Evolutionary conservation across 2,329 filamentous ascomycete species (phyloP).

Genomic region (Ceratocystis albifundus): DNA sequence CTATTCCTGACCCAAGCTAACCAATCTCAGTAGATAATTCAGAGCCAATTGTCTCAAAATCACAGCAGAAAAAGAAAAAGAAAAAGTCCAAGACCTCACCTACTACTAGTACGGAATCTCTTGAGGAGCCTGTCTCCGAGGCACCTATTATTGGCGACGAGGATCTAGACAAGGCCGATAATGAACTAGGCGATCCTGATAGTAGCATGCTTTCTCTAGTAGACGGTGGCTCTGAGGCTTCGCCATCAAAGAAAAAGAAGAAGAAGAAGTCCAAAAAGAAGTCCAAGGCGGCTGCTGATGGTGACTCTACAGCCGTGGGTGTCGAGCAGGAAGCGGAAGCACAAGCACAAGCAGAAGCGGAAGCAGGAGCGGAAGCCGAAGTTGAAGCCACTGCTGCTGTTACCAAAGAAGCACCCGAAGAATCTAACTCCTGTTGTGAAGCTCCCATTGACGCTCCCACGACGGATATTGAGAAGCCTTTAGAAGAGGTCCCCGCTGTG

Average conservation of each 20-base stretch:
- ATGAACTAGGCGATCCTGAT: background rate
- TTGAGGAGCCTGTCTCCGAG: background rate
- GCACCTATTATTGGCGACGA: background rate
- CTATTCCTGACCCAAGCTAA: background rate
- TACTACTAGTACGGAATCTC: background rate
- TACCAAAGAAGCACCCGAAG: background rate
- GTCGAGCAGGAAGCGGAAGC: background rate
- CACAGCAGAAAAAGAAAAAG: slow-evolving; percentile 21
- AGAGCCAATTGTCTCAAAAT: background rate
- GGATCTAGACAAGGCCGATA: background rate
- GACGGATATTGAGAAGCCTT: background rate
- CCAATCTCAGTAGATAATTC: background rate
- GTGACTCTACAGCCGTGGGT: background rate
- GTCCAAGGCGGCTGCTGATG: slow-evolving; percentile 12
- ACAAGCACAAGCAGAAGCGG: background rate
- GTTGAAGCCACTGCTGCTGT: background rate
- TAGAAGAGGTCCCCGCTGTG: slow-evolving; percentile 22
- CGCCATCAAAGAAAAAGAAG: slow-evolving; percentile 14
- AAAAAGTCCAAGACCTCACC: slow-evolving; percentile 17
- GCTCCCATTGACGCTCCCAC: slow-evolving; percentile 9
- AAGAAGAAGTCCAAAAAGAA: slow-evolving; percentile 20
- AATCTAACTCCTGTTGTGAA: slow-evolving; percentile 16
- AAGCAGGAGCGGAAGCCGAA: background rate
- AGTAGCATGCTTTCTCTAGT: background rate
- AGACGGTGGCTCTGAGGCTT: background rate